These are phyloP conservation scores for Aspergillus pseudoglaucus DNA, from an alignment of 2,329 filamentous ascomycete genomes.

Conservation along the genomic window DNA sequence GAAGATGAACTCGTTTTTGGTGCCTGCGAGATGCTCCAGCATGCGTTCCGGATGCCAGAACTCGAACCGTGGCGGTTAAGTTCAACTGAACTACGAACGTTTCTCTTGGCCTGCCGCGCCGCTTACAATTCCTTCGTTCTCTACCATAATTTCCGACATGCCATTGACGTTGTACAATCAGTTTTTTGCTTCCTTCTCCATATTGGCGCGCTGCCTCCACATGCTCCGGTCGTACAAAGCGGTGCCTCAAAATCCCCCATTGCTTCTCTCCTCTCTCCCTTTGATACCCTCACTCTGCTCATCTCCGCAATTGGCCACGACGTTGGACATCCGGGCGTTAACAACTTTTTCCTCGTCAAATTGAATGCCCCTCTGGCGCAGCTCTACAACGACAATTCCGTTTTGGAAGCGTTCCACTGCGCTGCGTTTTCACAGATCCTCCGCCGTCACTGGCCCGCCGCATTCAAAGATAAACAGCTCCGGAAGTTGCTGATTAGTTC, in stretches of 20 bases:
- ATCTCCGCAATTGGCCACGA: conserved; percentile 97
- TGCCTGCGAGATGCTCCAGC: conserved; percentile 81
- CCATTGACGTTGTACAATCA: conserved; percentile 91
- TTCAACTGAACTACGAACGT: conserved; percentile 75
- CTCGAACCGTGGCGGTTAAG: conserved; percentile 74
- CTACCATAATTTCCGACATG: conserved; percentile 97
- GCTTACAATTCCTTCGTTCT: conserved; percentile 97
- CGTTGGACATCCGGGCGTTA: conserved; percentile 94
- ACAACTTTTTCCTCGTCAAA: conserved; percentile 91
- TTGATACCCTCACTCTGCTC: conserved; percentile 81
- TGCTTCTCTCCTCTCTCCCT: conserved; percentile 69
- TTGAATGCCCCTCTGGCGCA: conserved; percentile 90
- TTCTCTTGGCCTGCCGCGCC: conserved; percentile 78
- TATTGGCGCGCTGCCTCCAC: conserved; percentile 68
- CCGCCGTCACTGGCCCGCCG: conserved; percentile 80
- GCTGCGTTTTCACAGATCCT: conserved; percentile 95
- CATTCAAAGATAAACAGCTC: conserved; percentile 72
- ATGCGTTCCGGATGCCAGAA: conserved; percentile 75
- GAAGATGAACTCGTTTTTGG: conserved; percentile 87
- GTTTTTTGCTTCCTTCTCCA: conserved; percentile 82
- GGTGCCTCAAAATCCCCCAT: conserved; percentile 53
- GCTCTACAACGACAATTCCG: conserved; percentile 93
- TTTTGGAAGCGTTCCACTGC: conserved; percentile 95
- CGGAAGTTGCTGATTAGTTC: conserved; percentile 90
- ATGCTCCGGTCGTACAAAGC: conserved; percentile 41